These are phyloP conservation scores for Cardamine occulta DNA, from an alignment of 345 rosid genomes.

Conservation along the genomic window DNA sequence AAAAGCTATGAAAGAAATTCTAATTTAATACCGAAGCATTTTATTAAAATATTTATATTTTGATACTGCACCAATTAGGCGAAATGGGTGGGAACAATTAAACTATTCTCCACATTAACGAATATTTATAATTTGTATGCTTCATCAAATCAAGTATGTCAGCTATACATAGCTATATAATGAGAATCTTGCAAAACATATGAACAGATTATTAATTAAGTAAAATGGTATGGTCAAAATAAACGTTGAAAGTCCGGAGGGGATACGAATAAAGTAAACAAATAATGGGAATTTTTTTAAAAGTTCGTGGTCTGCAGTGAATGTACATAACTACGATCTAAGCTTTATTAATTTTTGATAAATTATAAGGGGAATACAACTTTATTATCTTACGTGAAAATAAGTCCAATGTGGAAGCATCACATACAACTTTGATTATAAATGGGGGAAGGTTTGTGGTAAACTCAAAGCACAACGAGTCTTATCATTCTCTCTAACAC, in stretches of 20 bases:
- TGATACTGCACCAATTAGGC: not conserved
- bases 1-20: not conserved
- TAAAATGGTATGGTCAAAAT: not conserved
- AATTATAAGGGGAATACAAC: not conserved
- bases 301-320: not conserved
- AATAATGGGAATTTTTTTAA: too few relatives aligned
- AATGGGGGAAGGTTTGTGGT: conserved; percentile 15
- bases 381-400: conserved; percentile 13
- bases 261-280: conserved; percentile 8
- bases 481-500: conserved; percentile 27
- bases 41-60: not conserved
- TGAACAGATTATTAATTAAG: not conserved
- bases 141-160: not conserved
- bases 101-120: conserved; percentile 12
- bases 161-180: too few relatives aligned
- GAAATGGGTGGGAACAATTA: conserved; percentile 1
- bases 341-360: conserved; percentile 10
- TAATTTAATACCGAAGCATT: not conserved
- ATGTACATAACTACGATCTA: conserved; percentile 21
- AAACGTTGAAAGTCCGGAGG: conserved; percentile 1
- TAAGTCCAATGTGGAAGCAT: conserved; percentile 27
- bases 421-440: conserved; percentile 26
- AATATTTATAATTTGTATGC: conserved; percentile 4
- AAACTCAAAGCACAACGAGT: conserved; percentile 35
- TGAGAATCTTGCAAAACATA: conserved; percentile 11